phyloP scores from a whole-genome alignment of 2,329 filamentous ascomycete species.

The Venturia oleaginea region DNA sequence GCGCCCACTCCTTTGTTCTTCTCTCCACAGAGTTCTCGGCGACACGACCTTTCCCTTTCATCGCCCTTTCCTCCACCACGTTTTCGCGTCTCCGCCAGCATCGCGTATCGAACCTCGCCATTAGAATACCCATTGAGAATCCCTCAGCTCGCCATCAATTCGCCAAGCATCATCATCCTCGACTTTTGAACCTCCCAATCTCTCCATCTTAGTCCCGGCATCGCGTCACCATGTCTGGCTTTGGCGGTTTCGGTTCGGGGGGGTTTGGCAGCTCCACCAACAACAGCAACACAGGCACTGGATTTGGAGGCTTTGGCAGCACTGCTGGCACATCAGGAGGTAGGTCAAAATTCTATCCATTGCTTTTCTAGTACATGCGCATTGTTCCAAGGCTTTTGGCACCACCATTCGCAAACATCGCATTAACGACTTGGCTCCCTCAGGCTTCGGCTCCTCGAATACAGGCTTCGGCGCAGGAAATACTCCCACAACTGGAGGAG shows the following conservation, averaged over 20 bases:
- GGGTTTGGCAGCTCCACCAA: constrained; percentile 36
- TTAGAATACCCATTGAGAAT: neutral
- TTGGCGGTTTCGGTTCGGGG: constrained; percentile 39
- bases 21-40: neutral
- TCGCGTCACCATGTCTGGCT: constrained; percentile 14
- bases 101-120: neutral
- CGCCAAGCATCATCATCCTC: neutral
- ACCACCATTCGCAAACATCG: constrained; percentile 19
- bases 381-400: constrained; percentile 7
- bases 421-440: constrained; percentile 29
- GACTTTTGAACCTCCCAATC: neutral
- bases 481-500: constrained; percentile 20
- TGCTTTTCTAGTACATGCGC: constrained; percentile 4
- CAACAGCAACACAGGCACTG: constrained; percentile 25
- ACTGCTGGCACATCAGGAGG: constrained; percentile 37
- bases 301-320: constrained; percentile 31
- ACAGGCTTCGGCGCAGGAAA: constrained; percentile 22
- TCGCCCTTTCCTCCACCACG: neutral
- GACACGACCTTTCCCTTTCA: neutral
- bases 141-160: neutral
- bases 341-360: constrained; percentile 35
- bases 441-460: constrained; percentile 29
- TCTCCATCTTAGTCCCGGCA: neutral
- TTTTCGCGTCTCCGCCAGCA: neutral
- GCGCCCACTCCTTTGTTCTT: neutral